Evolutionary conservation across 768 basidiomycete species (phyloP), one percentile per base, ranked within the genome.

Genomic region (Lactifluus piperatus): DNA sequence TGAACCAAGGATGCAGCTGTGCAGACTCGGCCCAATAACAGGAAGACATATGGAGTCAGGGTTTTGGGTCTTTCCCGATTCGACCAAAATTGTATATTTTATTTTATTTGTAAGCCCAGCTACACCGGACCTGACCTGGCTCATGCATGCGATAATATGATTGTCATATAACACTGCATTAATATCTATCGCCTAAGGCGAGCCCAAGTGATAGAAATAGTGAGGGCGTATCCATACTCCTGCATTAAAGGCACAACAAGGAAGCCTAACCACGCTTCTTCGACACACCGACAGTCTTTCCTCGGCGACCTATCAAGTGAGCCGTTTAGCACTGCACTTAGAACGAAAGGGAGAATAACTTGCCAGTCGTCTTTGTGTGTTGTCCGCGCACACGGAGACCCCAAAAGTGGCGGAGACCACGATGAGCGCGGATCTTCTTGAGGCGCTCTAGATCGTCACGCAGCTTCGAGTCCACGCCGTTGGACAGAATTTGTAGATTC

Each of bases 401-500:
- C 88, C 92, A 91, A 81, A 80, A 91, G 72, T 94, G 91, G 72
- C 91, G 79, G 64, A 94, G 79, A 72, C 92, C 93, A 76, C 93
- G 86, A 73, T 99, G 95, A 46, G 93, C 90, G 65, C 94, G 85
- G 72, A 99, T 99, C 82, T 98, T 98, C 86, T 98, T 99, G 75
- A 99, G 75, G 57, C 97, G 81, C 80, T 99, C 97, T 63, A 99
- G 79, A 73, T 99, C 97, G 39, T 98, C 97, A 76, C 97, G 91
- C 65, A 98, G 80, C 78, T 97, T 97, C 60, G 93, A 94, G 80
- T 98, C 97, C 50, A 99, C 91, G 66, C 82, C 83, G 77, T 97
- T 98, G 59, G 97, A 97, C 56, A 99, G 78, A 56, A 97, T 88
- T 77, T 99, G 97, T 51, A 82, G 85, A 78, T 94, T 86, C 77